Evolutionary conservation across 2,329 filamentous ascomycete genomes (phyloP).

Genomic region (Fonsecaea pedrosoi): DNA sequence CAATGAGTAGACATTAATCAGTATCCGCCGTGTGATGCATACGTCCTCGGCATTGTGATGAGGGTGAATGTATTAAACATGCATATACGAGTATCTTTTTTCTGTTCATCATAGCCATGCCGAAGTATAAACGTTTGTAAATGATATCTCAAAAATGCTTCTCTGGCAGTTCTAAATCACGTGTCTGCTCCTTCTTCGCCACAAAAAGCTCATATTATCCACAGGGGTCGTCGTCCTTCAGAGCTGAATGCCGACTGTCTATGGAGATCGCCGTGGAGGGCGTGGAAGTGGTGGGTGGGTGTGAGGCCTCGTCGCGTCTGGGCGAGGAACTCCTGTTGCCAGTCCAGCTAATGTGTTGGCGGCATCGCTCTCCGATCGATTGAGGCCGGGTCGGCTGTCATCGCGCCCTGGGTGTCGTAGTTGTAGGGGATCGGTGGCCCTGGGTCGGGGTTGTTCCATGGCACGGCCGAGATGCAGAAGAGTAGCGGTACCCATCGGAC

Average conservation of each 20-base stretch:
- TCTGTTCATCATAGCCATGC: neutral
- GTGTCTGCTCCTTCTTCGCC: neutral
- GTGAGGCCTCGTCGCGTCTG: conserved; percentile 21
- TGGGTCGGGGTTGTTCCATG: conserved; percentile 25
- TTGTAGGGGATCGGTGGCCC: conserved; percentile 18
- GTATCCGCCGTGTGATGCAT: neutral
- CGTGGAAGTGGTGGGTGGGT: conserved; percentile 15
- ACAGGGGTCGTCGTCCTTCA: neutral
- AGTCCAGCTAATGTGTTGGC: conserved; percentile 37
- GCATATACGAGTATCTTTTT: neutral
- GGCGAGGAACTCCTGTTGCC: conserved; percentile 27
- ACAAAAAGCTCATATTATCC: neutral
- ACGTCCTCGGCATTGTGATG: neutral
- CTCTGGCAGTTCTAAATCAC: neutral
- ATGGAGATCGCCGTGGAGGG: conserved; percentile 14
- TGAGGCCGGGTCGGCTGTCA: conserved; percentile 22
- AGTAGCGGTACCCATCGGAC: conserved; percentile 10
- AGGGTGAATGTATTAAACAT: neutral
- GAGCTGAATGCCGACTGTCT: conserved; percentile 6
- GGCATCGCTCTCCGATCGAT: conserved; percentile 38
- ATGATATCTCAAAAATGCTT: neutral
- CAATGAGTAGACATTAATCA: neutral
- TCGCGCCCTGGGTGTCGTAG: conserved; percentile 26
- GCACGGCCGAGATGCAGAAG: conserved; percentile 21
- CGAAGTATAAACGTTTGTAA: neutral